phyloP scores from a whole-genome alignment of 805 yeast species.

The Kurtzmaniella fragi region DNA sequence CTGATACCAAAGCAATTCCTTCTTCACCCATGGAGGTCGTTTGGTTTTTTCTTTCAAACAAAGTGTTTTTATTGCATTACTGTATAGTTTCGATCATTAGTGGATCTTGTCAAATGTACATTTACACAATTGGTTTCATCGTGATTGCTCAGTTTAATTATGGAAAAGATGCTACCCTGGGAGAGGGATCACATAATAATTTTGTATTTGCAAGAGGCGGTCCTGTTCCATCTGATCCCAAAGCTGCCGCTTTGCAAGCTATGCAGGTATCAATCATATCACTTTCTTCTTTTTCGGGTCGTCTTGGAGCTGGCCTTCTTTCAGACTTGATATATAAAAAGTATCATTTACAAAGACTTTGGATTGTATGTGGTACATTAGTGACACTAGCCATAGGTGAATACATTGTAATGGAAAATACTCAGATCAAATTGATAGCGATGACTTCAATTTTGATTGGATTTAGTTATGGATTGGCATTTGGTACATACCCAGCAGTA shows the following conservation, averaged over 20 bases:
- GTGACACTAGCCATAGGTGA: slow-evolving; percentile 33
- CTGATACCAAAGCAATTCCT: background rate
- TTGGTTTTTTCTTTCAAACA: slow-evolving; percentile 16
- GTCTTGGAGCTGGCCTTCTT: slow-evolving; percentile 59
- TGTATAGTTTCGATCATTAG: slow-evolving; percentile 51
- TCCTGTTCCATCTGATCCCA: background rate
- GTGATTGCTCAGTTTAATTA: slow-evolving; percentile 40
- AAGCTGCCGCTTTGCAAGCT: slow-evolving; percentile 51
- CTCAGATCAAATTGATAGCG: slow-evolving; percentile 32
- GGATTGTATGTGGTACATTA: slow-evolving; percentile 52
- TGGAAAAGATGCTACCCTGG: slow-evolving; percentile 33
- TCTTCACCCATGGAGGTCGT: slow-evolving; percentile 13
- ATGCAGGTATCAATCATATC: slow-evolving; percentile 67
- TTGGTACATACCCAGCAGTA: slow-evolving; percentile 73
- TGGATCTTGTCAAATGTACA: slow-evolving; percentile 68
- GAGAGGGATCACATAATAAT: slow-evolving; percentile 2
- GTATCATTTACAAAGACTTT: slow-evolving; percentile 52
- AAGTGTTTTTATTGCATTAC: slow-evolving; percentile 46
- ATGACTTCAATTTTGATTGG: slow-evolving; percentile 56
- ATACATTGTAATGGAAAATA: slow-evolving; percentile 24
- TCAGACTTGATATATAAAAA: slow-evolving; percentile 56
- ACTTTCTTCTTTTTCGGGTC: slow-evolving; percentile 58
- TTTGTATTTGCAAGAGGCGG: background rate
- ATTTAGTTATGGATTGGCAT: slow-evolving; percentile 61
- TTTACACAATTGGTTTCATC: slow-evolving; percentile 70